Conservation (phyloP, 1,284 basidiomycete genomes). For the Trichosporon sp. region DNA sequence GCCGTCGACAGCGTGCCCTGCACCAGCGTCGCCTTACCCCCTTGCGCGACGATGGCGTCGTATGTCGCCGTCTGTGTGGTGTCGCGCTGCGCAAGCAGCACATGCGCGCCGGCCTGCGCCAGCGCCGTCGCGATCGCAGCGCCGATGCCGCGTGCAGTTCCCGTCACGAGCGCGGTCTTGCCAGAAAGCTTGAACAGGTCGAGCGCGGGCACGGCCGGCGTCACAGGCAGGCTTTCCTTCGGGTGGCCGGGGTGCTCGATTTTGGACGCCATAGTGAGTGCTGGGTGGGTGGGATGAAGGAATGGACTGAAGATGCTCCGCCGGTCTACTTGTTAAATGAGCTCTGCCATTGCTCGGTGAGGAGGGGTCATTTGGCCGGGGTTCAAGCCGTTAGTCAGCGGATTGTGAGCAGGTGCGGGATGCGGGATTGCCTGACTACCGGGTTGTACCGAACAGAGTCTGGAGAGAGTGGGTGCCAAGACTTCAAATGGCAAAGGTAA, state of each 20-base stretch:
- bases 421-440: not conserved
- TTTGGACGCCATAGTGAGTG: not conserved
- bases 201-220: slow-evolving; percentile 12
- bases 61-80: slow-evolving; percentile 57
- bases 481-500: not conserved
- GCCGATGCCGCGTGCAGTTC: slow-evolving; percentile 29
- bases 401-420: not conserved
- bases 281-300: not conserved
- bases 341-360: not conserved
- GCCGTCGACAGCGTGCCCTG: slow-evolving; percentile 60
- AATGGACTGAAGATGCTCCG: not conserved
- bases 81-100: slow-evolving; percentile 67
- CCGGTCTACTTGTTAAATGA: not conserved
- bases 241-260: not conserved
- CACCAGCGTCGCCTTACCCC: slow-evolving; percentile 53
- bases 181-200: slow-evolving; percentile 46
- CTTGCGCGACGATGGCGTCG: slow-evolving; percentile 52
- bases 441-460: not conserved
- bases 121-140: slow-evolving; percentile 44
- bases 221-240: slow-evolving; percentile 3
- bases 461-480: not conserved
- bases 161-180: slow-evolving; percentile 42
- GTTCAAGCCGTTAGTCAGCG: not conserved
- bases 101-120: slow-evolving; percentile 61
- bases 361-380: not conserved